phyloP scores from a whole-genome alignment of 1,139 yeast species.

The Scheffersomyces parashehatae region DNA sequence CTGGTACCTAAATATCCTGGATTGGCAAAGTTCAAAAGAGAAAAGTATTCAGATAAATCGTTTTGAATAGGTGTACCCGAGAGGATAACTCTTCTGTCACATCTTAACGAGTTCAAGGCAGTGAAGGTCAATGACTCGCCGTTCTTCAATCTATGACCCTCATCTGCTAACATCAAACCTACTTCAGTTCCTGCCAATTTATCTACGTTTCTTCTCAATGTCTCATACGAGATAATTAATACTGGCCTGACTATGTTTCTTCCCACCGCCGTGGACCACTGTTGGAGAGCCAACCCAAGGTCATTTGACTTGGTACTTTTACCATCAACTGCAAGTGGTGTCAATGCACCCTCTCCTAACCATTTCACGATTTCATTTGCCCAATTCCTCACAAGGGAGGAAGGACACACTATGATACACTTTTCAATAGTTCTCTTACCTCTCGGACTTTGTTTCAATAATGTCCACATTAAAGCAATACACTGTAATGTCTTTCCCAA shows the following conservation, averaged over 20 bases:
- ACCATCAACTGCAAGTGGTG: constrained; percentile 93
- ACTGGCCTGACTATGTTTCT: constrained; percentile 92
- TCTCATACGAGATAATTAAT: constrained; percentile 92
- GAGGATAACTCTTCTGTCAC: constrained; percentile 84
- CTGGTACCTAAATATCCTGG: constrained; percentile 92
- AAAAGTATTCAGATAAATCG: constrained; percentile 92
- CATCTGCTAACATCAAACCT: constrained; percentile 91
- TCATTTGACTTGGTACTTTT: constrained; percentile 69
- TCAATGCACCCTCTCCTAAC: constrained; percentile 88
- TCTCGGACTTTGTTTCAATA: constrained; percentile 85
- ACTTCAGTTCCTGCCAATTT: constrained; percentile 76
- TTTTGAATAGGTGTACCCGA: constrained; percentile 99
- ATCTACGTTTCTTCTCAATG: constrained; percentile 82
- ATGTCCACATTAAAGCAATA: constrained; percentile 89
- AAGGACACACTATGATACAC: constrained; percentile 93
- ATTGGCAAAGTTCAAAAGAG: constrained; percentile 87
- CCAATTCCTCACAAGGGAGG: constrained; percentile 94
- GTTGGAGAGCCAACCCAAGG: constrained; percentile 66
- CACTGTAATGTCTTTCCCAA: constrained; percentile 95
- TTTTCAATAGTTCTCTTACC: constrained; percentile 85
- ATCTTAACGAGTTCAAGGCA: constrained; percentile 77
- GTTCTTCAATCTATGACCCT: constrained; percentile 93
- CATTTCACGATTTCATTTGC: constrained; percentile 95
- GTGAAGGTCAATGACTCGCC: constrained; percentile 94
- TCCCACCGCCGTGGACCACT: constrained; percentile 91